Conservation (phyloP, 2,329 filamentous ascomycete genomes). For the Penicillium sp. region DNA sequence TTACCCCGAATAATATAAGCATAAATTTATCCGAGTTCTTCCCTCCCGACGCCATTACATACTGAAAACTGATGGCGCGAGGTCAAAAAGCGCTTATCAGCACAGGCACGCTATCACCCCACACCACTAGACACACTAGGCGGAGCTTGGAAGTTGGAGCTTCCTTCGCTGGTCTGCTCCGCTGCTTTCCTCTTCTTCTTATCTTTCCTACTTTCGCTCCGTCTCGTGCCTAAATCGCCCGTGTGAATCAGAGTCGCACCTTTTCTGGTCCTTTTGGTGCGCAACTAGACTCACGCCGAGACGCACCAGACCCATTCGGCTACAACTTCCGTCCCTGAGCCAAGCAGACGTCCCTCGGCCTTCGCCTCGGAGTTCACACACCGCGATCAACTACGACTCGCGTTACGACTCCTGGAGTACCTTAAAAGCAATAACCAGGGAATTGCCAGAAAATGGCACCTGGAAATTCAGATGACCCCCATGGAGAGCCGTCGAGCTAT, state of each 20-base stretch:
- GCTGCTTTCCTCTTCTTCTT: not conserved
- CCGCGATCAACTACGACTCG: not conserved
- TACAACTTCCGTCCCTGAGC: not conserved
- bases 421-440: not conserved
- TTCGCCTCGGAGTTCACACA: conserved; percentile 1
- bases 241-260: not conserved
- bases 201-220: conserved; percentile 2
- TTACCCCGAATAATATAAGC: not conserved
- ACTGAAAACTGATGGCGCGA: conserved; percentile 3
- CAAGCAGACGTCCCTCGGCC: not conserved
- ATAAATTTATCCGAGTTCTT: not conserved
- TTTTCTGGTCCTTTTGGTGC: not conserved
- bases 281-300: not conserved
- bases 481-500: conserved; percentile 5
- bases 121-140: conserved; percentile 4
- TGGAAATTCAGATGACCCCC: conserved; percentile 8
- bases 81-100: conserved; percentile 8
- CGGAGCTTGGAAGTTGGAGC: conserved; percentile 8
- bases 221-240: not conserved
- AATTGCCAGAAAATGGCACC: conserved; percentile 4
- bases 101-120: conserved; percentile 7
- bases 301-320: not conserved
- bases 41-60: not conserved
- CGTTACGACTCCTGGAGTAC: not conserved
- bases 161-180: not conserved